Conservation (phyloP, 2,329 filamentous ascomycete species). For the Diaporthe helianthi region DNA sequence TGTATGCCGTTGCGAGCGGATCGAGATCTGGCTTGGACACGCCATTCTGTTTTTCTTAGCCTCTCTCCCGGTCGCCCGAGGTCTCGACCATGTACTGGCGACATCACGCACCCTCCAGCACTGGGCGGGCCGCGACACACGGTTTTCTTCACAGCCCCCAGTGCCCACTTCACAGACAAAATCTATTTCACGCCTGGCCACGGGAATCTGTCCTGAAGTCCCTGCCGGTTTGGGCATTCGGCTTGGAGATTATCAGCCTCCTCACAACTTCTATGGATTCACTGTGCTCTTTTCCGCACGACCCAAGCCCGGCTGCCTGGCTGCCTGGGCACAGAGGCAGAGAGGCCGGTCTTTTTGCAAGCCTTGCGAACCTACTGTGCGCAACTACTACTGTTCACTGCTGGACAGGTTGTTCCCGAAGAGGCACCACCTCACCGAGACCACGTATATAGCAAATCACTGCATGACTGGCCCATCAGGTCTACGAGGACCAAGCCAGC, state of each 20-base stretch:
- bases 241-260: neutral
- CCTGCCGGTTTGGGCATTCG: neutral
- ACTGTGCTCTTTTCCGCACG: neutral
- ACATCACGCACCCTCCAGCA: constrained; percentile 19
- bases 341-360: neutral
- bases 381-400: neutral
- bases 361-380: neutral
- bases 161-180: neutral
- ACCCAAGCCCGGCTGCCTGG: neutral
- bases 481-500: neutral
- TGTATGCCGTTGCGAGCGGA: constrained; percentile 22
- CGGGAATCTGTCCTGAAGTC: neutral
- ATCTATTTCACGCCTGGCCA: neutral
- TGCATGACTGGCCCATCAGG: neutral
- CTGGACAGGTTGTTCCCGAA: constrained; percentile 8
- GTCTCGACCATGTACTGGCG: constrained; percentile 26
- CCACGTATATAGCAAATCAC: neutral
- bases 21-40: constrained; percentile 32
- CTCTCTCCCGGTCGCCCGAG: neutral
- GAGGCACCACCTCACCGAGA: constrained; percentile 6
- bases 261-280: neutral
- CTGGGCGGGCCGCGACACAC: neutral
- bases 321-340: no score
- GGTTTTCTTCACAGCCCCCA: neutral
- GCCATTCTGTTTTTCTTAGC: constrained; percentile 18